phyloP scores from a whole-genome alignment of 2,329 filamentous ascomycete species.

The Calonectria fujianensis region DNA sequence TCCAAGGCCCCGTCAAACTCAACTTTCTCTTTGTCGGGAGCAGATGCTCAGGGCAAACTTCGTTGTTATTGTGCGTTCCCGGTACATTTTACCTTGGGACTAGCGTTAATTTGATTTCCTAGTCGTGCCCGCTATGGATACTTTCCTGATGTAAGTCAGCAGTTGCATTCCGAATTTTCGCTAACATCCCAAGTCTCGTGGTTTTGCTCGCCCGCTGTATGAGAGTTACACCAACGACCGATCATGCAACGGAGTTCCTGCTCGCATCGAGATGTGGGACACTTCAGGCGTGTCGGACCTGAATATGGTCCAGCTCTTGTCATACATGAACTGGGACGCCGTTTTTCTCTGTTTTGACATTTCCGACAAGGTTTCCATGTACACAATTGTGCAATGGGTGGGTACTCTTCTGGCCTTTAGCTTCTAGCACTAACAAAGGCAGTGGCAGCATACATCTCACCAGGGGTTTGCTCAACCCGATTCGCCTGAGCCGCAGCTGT shows the following conservation, averaged over 20 bases:
- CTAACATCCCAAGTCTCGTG: conserved; percentile 55
- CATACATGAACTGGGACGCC: conserved; percentile 62
- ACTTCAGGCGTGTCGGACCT: conserved; percentile 63
- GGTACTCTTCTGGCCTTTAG: not conserved
- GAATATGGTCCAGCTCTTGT: conserved; percentile 58
- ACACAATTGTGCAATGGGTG: conserved; percentile 61
- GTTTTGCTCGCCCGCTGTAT: conserved; percentile 58
- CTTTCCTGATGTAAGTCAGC: conserved; percentile 60
- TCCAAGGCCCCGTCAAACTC: conserved; percentile 53
- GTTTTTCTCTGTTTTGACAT: conserved; percentile 65
- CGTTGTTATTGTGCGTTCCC: conserved; percentile 59
- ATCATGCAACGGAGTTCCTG: conserved; percentile 51
- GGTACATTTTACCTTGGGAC: conserved; percentile 7
- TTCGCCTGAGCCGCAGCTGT: conserved; percentile 51
- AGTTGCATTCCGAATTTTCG: not conserved
- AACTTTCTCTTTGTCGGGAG: conserved; percentile 63
- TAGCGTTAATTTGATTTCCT: not conserved
- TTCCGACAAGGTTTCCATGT: conserved; percentile 58
- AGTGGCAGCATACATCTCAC: conserved; percentile 58
- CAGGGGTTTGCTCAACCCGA: conserved; percentile 53
- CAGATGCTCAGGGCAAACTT: conserved; percentile 59
- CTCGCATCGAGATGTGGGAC: conserved; percentile 62
- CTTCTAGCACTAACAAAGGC: conserved; percentile 15
- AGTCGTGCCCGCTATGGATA: conserved; percentile 62
- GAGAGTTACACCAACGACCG: conserved; percentile 59